Evolutionary conservation across 2,329 filamentous ascomycete genomes (phyloP), one percentile per base, ranked within the genome.

Genomic region (Fusarium circinatum): DNA sequence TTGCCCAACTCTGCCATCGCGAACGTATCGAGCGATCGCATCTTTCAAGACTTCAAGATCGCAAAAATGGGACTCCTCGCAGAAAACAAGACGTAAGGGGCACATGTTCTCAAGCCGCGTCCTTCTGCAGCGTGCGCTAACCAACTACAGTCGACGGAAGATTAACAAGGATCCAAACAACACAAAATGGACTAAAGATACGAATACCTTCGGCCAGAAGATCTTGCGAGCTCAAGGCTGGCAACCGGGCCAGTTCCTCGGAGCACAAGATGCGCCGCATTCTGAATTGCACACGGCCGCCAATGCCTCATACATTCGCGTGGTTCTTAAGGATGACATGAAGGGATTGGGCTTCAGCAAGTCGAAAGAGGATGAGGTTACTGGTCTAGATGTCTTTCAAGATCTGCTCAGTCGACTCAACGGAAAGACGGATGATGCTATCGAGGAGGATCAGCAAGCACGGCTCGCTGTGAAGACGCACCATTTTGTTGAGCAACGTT

Each of bases 131-230:
- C 18, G 54, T 70, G 52, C 48, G 24, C 76, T 79, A 68, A 77
- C 59, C 30, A 15, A 22, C 26, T 32, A 17, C 58, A 83, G 83
- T 60, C 82, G 82, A 59, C 77, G 87, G 54, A 97, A 96, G 84
- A 91, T 98, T 80, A 93, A 92, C 75, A 89, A 93, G 81, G 96
- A 99, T 83, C 96, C 96, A 13, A 98, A 98, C 85, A 99, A 98
- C 83, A 98, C 94, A 54, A 91, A 90, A 87, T 99, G 96, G 96
- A 91, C 92, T 64, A 91, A 92, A 78, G 92, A 95, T 80, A 94
- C 92, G 74, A 89, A 89, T 64, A 92, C 91, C 61, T 98, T 96
- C 82, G 96, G 96, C 76, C 95, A 98, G 82, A 94, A 91, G 80
- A 96, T 98, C 76, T 91, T 99, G 79, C 90, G 92, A 56, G 88